Conservation (phyloP, 192 early-diverging fungal species). For the Mortierella antarctica region DNA sequence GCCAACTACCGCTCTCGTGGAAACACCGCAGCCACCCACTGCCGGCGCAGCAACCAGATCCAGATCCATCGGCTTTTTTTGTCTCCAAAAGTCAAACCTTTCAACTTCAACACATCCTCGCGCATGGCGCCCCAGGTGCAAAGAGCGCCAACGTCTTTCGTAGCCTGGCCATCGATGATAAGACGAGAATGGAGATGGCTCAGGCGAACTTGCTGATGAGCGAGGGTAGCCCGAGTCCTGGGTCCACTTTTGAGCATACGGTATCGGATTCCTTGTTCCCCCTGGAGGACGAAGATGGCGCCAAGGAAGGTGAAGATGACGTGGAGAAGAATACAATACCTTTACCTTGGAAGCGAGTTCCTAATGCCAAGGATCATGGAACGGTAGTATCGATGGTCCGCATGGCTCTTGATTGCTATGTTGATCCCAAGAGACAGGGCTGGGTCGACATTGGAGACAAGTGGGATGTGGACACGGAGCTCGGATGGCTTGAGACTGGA, state of each 20-base stretch:
- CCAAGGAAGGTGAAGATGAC: background rate
- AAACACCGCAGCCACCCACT: no score
- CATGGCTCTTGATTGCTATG: conserved; percentile 88
- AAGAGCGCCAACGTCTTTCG: conserved; percentile 27
- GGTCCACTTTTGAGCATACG: conserved; percentile 24
- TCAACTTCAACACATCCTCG: conserved; percentile 24
- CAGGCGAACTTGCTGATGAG: conserved; percentile 1
- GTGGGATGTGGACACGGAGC: conserved; percentile 62
- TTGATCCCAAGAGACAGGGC: conserved; percentile 62
- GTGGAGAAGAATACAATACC: background rate
- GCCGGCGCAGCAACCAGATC: no score
- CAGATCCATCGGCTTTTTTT: background rate
- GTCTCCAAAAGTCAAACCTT: conserved; percentile 12
- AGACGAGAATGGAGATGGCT: conserved; percentile 12
- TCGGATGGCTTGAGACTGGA: conserved; percentile 72
- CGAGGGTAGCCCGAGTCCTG: conserved; percentile 1
- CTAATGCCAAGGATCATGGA: conserved; percentile 73
- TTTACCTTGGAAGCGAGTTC: conserved; percentile 53
- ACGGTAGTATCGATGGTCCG: conserved; percentile 78
- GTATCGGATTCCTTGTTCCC: conserved; percentile 12
- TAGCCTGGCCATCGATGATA: conserved; percentile 11
- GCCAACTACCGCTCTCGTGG: no score
- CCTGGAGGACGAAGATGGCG: background rate
- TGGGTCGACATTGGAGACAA: conserved; percentile 74
- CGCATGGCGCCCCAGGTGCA: conserved; percentile 23